Conservation (phyloP, 2,329 filamentous ascomycete genomes). For the Cladosporium sp. region DNA sequence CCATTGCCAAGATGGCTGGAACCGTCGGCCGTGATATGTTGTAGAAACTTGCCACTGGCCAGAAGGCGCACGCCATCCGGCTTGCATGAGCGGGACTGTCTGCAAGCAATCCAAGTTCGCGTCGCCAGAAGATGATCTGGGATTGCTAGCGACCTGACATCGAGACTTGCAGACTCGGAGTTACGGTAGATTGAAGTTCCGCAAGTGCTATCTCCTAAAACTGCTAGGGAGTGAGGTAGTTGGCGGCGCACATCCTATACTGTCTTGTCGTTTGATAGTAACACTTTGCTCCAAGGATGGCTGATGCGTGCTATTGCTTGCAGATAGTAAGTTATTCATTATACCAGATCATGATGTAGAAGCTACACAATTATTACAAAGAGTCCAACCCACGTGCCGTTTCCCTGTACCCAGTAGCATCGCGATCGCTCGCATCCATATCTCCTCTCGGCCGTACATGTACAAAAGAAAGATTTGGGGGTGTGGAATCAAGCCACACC, state of each 20-base stretch:
- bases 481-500: not conserved
- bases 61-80: slow-evolving; percentile 4
- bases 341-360: slow-evolving; percentile 2
- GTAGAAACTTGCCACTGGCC: not conserved
- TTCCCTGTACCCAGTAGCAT: not conserved
- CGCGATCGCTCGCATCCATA: not conserved
- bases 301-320: not conserved
- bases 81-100: not conserved
- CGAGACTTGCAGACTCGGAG: not conserved
- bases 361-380: slow-evolving; percentile 4
- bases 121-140: not conserved
- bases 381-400: not conserved
- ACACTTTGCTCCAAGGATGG: not conserved
- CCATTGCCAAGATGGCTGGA: slow-evolving; percentile 4
- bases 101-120: not conserved
- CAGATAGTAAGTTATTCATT: not conserved
- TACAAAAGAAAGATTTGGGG: slow-evolving; percentile 4
- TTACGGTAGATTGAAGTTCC: not conserved
- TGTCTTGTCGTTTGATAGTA: not conserved
- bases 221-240: not conserved
- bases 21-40: not conserved
- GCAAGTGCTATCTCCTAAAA: not conserved
- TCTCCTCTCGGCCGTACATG: not conserved
- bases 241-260: not conserved
- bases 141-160: not conserved